phyloP scores from a whole-genome alignment of 495 filamentous ascomycete genomes.

The Saxophila tyrrhenica region DNA sequence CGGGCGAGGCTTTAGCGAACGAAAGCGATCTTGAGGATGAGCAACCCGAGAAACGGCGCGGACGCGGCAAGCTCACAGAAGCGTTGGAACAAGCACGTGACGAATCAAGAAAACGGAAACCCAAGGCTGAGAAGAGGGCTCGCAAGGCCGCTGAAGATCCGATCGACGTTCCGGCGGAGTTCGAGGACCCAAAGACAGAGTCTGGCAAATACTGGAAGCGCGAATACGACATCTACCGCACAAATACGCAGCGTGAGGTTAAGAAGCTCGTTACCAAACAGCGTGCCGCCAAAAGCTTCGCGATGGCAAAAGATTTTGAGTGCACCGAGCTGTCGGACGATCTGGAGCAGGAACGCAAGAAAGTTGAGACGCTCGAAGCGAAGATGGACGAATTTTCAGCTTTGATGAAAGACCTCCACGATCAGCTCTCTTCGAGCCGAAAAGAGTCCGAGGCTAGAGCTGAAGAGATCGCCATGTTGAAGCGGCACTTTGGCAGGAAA shows the following conservation, averaged over 20 bases:
- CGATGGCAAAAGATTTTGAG: slow-evolving; percentile 77
- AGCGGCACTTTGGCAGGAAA: not conserved
- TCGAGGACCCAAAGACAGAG: slow-evolving; percentile 67
- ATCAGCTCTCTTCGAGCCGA: slow-evolving; percentile 1
- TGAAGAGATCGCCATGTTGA: not conserved
- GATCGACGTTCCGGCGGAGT: slow-evolving; percentile 54
- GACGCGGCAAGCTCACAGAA: slow-evolving; percentile 45
- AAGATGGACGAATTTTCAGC: slow-evolving; percentile 19
- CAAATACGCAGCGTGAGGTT: slow-evolving; percentile 55
- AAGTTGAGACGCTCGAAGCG: slow-evolving; percentile 38
- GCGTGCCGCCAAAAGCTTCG: slow-evolving; percentile 74
- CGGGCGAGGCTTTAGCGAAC: not conserved
- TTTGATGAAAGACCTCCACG: slow-evolving; percentile 19
- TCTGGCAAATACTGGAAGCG: slow-evolving; percentile 92
- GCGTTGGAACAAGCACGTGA: slow-evolving; percentile 27
- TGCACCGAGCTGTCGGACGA: slow-evolving; percentile 59
- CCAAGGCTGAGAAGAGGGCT: not conserved
- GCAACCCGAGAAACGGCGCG: slow-evolving; percentile 16
- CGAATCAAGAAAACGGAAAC: slow-evolving; percentile 28
- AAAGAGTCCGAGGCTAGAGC: not conserved
- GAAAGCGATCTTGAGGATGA: not conserved
- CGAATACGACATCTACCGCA: slow-evolving; percentile 72
- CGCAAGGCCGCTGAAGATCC: slow-evolving; percentile 16
- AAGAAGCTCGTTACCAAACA: slow-evolving; percentile 44
- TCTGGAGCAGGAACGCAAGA: slow-evolving; percentile 52